Evolutionary conservation across 176 grass and related monocot species (phyloP).

Genomic region (Carex scoparia): DNA sequence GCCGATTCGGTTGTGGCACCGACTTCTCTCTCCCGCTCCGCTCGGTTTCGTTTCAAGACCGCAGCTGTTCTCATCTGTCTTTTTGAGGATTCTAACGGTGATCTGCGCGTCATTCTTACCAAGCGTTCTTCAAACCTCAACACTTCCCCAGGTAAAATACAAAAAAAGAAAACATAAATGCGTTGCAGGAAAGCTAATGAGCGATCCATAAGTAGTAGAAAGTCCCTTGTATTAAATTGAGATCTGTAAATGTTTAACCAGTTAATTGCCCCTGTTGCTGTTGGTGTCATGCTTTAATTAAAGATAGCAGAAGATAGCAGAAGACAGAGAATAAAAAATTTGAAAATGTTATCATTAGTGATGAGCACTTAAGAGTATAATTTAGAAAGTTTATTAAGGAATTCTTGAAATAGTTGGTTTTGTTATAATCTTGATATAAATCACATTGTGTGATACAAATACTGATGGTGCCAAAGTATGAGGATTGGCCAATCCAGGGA

Average conservation of each 20-base stretch:
- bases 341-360: neutral
- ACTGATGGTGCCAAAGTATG: neutral
- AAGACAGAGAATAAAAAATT: neutral
- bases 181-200: neutral
- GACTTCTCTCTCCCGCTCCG: neutral
- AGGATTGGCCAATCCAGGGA: neutral
- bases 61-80: slow-evolving; percentile 84
- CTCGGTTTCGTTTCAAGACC: neutral
- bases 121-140: slow-evolving; percentile 76
- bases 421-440: neutral
- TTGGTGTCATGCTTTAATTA: neutral
- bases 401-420: neutral
- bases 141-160: slow-evolving; percentile 44
- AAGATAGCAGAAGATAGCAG: neutral
- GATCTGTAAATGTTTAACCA: neutral
- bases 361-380: neutral
- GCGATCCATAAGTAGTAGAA: neutral
- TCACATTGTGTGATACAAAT: neutral
- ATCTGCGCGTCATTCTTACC: slow-evolving; percentile 74
- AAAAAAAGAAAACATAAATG: neutral
- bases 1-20: slow-evolving; percentile 14
- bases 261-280: neutral
- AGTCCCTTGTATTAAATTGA: neutral
- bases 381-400: neutral
- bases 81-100: slow-evolving; percentile 57